Evolutionary conservation across 2,329 filamentous ascomycete species (phyloP).

Genomic region (Colletotrichum sp.): DNA sequence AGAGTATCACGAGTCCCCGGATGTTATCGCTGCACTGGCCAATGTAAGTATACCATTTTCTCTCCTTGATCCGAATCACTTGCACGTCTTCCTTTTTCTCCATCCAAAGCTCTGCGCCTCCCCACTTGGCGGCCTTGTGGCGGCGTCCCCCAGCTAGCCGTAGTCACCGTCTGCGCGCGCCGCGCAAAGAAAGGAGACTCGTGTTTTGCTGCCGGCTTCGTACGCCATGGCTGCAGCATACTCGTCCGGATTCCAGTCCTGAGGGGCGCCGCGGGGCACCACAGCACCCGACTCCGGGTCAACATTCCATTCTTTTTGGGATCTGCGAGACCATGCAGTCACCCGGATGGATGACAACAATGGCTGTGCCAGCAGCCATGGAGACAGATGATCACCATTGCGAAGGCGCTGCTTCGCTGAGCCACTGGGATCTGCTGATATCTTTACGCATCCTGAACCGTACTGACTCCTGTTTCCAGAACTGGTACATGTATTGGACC

Average conservation of each 20-base stretch:
- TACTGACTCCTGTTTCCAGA: slow-evolving; percentile 56
- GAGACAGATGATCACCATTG: not conserved
- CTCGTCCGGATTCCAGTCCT: not conserved
- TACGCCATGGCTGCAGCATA: not conserved
- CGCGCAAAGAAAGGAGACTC: not conserved
- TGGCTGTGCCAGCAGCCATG: not conserved
- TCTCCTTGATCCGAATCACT: not conserved
- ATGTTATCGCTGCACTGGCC: slow-evolving; percentile 84
- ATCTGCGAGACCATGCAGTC: not conserved
- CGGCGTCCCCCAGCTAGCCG: not conserved
- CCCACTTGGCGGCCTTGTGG: not conserved
- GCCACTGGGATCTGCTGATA: not conserved
- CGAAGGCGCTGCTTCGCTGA: not conserved
- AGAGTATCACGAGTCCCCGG: slow-evolving; percentile 88
- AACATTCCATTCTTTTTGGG: not conserved
- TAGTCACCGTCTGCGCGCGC: not conserved
- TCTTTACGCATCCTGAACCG: not conserved
- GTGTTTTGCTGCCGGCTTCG: not conserved
- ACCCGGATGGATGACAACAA: not conserved
- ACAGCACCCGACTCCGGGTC: not conserved
- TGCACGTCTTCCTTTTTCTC: not conserved
- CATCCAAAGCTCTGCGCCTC: not conserved
- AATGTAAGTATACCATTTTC: slow-evolving; percentile 62
- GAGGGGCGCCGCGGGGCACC: not conserved
- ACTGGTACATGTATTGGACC: slow-evolving; percentile 99